Base-by-base conservation (phyloP, 441 rosid genomes). In the Jatropha multifida region DNA sequence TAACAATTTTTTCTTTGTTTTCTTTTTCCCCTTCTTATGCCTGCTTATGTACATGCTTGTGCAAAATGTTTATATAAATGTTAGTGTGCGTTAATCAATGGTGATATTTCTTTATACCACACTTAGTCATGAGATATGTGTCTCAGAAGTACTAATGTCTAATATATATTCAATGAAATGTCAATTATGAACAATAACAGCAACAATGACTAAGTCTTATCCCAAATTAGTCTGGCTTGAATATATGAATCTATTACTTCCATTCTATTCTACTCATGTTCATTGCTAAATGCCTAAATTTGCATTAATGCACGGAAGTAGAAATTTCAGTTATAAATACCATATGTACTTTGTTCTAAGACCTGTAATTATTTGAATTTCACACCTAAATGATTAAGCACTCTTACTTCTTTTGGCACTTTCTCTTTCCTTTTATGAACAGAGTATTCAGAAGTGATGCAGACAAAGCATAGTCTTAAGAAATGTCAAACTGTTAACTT, bases 301-400 rank as follows among this genome's bases (percentile, higher is more conserved):
- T 32, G 32, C 32, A 32, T 32, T 32, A 32, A 32, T 32, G 32
- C 32, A 32, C 32, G 32, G 32, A 32, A 32, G 32, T 32, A 32
- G 44, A 54, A 48, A 74, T 41, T 3, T 55, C 32, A 26, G 32
- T 66, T 55, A 42, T 65, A 62, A 65, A 65, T 65, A 14, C 60
- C 51, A 4, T 59, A 18, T 58, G 37, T 48, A 26, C 56, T 68
- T 66, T 75, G 58, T n/a, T 68, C 44, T 68, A 58, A 44, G 26
- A 58, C 20, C 27, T 10, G 49, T 59, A 59, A 41, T 13, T 48
- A 1, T 41, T 46, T 46, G 58, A 42, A 42, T 42, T 75, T 62
- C 26, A 32, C 5, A 56, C 13, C 4, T 56, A 42, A 60, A 58
- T 26, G 65, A 12, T 48, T 59, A 12, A 26, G 49, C 13, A 49